Percentiles rank a stretch among this genome's conserved stretches.
phyloP scores from a whole-genome alignment of 169 alveolate genomes.

The Plasmodium inui region DNA sequence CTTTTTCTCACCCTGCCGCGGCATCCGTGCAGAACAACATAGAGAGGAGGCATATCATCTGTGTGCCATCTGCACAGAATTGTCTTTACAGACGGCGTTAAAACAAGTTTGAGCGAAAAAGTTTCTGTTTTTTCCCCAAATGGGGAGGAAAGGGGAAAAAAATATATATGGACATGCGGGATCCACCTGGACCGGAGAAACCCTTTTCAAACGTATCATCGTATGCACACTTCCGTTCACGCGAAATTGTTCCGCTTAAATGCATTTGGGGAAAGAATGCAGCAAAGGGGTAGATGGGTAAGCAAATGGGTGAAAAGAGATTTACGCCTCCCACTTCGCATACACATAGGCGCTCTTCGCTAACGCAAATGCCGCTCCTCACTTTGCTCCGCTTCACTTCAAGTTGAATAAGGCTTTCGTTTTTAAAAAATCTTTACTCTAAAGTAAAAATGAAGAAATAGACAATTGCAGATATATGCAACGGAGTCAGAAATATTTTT shows the following conservation, averaged over 20 bases:
- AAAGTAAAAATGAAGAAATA: constrained; percentile 4
- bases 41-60: neutral
- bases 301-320: neutral
- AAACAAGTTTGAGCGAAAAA: neutral
- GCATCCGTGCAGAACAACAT: neutral
- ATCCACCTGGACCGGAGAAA: neutral
- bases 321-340: neutral
- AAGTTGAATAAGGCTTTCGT: constrained; percentile 43
- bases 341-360: neutral
- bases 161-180: neutral
- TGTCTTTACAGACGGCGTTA: neutral
- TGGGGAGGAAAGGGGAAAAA: neutral
- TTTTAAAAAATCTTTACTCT: constrained; percentile 67
- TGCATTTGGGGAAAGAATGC: neutral
- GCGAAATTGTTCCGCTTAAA: neutral
- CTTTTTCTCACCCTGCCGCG: neutral
- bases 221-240: neutral
- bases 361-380: neutral
- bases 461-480: neutral
- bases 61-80: neutral
- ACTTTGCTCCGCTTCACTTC: neutral
- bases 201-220: neutral
- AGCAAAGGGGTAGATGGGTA: neutral
- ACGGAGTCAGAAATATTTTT: neutral
- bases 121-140: neutral